Evolutionary conservation across 116 monocot genomes (phyloP).

Genomic region (Zostera marina): DNA sequence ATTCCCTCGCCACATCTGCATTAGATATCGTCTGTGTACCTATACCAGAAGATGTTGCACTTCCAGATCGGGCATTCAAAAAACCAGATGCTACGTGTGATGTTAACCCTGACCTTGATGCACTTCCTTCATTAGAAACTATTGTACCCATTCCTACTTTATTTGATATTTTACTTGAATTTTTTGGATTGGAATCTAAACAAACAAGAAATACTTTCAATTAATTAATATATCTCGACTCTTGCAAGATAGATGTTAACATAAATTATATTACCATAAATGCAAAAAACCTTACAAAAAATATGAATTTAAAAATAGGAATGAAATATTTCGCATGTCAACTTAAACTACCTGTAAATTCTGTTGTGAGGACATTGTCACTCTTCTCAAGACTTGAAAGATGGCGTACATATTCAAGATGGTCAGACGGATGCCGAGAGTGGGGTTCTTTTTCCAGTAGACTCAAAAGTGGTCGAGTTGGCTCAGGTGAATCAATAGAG

Average conservation of each 20-base stretch:
- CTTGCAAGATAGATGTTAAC: neutral
- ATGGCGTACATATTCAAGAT: slow-evolving; percentile 80
- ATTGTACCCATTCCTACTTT: slow-evolving; percentile 22
- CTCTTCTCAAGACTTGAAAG: slow-evolving; percentile 67
- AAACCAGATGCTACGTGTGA: slow-evolving; percentile 92
- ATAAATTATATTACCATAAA: neutral
- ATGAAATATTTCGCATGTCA: too few relatives aligned
- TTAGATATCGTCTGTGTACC: slow-evolving; percentile 90
- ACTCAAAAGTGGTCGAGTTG: slow-evolving; percentile 73
- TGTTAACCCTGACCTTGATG: slow-evolving; percentile 61
- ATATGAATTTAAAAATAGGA: too few relatives aligned
- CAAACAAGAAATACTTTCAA: slow-evolving; percentile 14
- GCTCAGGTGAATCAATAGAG: slow-evolving; percentile 70
- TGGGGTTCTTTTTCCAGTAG: slow-evolving; percentile 86
- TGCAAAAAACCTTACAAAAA: neutral
- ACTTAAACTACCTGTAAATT: slow-evolving; percentile 65
- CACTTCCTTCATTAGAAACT: slow-evolving; percentile 43
- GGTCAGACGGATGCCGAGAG: slow-evolving; percentile 82
- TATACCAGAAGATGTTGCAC: slow-evolving; percentile 86
- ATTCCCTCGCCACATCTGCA: slow-evolving; percentile 90
- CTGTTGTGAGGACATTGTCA: slow-evolving; percentile 81
- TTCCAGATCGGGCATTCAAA: slow-evolving; percentile 84
- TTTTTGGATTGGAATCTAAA: slow-evolving; percentile 27
- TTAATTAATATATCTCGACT: neutral
- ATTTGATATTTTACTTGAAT: slow-evolving; percentile 25